These are phyloP conservation scores for Diplotaxis tenuifolia DNA, from an alignment of 345 rosid genomes.

Conservation along the genomic window DNA sequence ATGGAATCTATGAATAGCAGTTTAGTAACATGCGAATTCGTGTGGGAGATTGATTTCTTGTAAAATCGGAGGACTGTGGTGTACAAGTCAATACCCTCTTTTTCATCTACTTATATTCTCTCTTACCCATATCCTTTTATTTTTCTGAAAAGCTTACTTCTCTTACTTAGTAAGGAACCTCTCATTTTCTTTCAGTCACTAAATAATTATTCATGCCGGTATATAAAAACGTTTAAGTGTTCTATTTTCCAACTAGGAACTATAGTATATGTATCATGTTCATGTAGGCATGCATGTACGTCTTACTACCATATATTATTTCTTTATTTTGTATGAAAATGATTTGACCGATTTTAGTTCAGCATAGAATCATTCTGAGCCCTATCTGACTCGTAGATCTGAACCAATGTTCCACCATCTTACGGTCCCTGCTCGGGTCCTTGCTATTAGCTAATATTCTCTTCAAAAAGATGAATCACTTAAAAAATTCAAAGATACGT, in stretches of 20 bases:
- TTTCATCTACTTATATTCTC: slow-evolving; percentile 19
- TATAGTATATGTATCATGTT: background rate
- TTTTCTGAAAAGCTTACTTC: background rate
- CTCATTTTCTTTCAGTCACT: background rate
- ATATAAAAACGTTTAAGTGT: background rate
- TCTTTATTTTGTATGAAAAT: too few relatives aligned
- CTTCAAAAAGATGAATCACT: background rate
- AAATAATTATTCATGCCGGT: background rate
- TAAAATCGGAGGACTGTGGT: slow-evolving; percentile 14
- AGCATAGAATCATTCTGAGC: too few relatives aligned
- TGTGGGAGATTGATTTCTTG: slow-evolving; percentile 34
- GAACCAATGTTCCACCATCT: background rate
- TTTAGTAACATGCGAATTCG: slow-evolving; percentile 23
- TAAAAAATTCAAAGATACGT: background rate
- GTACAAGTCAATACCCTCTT: slow-evolving; percentile 16
- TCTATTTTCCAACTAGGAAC: background rate
- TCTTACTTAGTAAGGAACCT: background rate
- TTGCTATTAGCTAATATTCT: background rate
- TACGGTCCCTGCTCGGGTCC: background rate
- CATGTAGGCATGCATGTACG: background rate
- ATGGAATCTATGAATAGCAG: background rate
- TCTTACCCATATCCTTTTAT: slow-evolving; percentile 15
- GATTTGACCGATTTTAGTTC: background rate
- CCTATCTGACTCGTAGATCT: background rate
- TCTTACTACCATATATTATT: background rate